These are phyloP conservation scores for Mortierella sp. DNA, from an alignment of 371 early-diverging fungal genomes.

Conservation along the genomic window DNA sequence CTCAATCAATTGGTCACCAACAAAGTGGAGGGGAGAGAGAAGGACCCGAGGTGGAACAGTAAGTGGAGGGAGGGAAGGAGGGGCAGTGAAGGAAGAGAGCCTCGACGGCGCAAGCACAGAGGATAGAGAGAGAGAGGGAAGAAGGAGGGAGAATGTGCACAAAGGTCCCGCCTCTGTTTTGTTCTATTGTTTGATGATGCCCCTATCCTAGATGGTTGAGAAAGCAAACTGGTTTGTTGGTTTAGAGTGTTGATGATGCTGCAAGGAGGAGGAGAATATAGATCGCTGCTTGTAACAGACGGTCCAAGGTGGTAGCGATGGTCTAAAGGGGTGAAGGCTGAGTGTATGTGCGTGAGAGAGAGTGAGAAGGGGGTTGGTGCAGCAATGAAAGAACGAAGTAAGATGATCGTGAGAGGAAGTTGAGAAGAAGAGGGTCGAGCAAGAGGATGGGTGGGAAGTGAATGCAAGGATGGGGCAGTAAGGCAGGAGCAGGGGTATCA, in stretches of 20 bases:
- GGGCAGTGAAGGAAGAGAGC: background rate
- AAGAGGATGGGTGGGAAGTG: background rate
- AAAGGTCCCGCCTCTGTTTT: background rate
- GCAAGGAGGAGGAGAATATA: background rate
- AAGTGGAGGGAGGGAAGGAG: background rate
- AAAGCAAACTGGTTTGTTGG: slow-evolving; percentile 1
- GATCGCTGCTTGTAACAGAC: background rate
- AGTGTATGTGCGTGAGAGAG: background rate
- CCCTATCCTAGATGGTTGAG: background rate
- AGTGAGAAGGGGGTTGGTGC: background rate
- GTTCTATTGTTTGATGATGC: background rate
- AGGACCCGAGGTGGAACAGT: background rate
- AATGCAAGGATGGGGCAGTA: too few relatives aligned
- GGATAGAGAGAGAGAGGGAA: background rate
- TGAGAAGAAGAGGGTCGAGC: background rate
- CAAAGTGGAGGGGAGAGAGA: too few relatives aligned
- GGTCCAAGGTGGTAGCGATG: background rate
- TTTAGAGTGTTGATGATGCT: slow-evolving; percentile 1
- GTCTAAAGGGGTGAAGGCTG: background rate
- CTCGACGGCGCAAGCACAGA: background rate
- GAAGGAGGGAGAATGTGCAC: background rate
- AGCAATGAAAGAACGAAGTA: background rate
- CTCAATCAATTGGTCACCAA: slow-evolving; percentile 1
- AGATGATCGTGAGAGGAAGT: background rate
- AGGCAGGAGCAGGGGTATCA: background rate